Base-by-base conservation (phyloP, 768 basidiomycete genomes). In the Termitomyces bulborhizus region DNA sequence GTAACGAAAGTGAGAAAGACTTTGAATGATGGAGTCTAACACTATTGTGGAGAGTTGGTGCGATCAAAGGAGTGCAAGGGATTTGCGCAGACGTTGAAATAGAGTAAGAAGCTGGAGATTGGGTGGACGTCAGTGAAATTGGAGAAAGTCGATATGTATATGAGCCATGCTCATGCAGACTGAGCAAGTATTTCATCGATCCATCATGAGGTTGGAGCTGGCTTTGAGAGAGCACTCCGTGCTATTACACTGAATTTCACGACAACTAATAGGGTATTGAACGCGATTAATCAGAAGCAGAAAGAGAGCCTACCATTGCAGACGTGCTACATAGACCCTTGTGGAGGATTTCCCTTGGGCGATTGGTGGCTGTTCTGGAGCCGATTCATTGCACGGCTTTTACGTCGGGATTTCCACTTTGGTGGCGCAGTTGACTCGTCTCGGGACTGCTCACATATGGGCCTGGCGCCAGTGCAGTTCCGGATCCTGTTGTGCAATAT, bases 241-340 rank as follows among this genome's bases (percentile, higher is more conserved):
- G 88, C 90, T 90, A 66, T 91, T 88, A 66, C 90, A 92, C 4
- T 88, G 83, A 59, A 88, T 89, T 64, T 92, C 91, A 27, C 88
- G 80, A 15, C 76, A 79, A 26, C 90, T 88, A 64, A 89, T 91
- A 60, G 16, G 12, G 16, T n/a, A 13, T 46, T 26, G 32, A 37
- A 27, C 3, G 16, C 45, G n/a, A 21, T 40, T 16, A 6, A 18
- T 11, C 40, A 34, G 7, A 60, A 54, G 43, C 56, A 42, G 58
- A 41, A 52, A 57, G 40, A 24, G 26, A 37, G 67, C 76, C 31
- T 59, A 88, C 89, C 89, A 90, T 68, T 89, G 88, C 16, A 85
- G 26, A 66, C 89, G 91, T 24, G 89, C 90, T 39, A 90, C 85
- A 59, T 82, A 92, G 24, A 90, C 89, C 34, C 89, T 78, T 18